Conservation (phyloP, 192 early-diverging fungal species). For the Coemansia sp. region DNA sequence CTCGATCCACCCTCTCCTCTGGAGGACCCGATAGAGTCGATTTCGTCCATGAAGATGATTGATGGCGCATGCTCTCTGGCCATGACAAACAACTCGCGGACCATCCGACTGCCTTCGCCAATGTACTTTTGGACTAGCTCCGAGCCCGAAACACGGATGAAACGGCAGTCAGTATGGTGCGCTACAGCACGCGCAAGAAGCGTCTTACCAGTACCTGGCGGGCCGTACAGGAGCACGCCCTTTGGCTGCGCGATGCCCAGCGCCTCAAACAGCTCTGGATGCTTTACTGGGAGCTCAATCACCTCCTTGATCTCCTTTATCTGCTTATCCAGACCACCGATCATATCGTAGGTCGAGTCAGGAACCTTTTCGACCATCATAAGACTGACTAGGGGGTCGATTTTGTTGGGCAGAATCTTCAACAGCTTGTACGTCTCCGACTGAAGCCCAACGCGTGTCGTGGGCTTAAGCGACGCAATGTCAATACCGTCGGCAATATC, state of each 20-base stretch:
- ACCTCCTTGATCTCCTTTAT: conserved; percentile 99
- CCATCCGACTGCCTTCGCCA: conserved; percentile 91
- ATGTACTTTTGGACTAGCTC: conserved; percentile 94
- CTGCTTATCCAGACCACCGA: conserved; percentile 98
- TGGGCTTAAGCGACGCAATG: conserved; percentile 87
- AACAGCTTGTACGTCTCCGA: conserved; percentile 91
- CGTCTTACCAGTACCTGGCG: conserved; percentile 89
- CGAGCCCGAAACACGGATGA: conserved; percentile 88
- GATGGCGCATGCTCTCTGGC: conserved; percentile 90
- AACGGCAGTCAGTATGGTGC: conserved; percentile 90
- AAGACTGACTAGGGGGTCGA: conserved; percentile 98
- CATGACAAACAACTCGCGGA: conserved; percentile 89
- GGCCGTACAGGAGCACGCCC: conserved; percentile 92
- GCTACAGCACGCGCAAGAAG: conserved; percentile 88
- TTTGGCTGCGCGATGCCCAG: conserved; percentile 99
- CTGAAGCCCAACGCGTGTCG: conserved; percentile 90
- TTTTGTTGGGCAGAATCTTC: conserved; percentile 95
- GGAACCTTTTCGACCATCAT: conserved; percentile 99
- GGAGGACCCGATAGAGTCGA: conserved; percentile 88
- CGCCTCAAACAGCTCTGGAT: conserved; percentile 97
- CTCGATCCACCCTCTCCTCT: conserved; percentile 76
- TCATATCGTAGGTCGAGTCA: conserved; percentile 99
- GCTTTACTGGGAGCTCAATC: conserved; percentile 99
- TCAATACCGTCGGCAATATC: conserved; percentile 93
- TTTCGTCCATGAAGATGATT: conserved; percentile 94